Conservation (phyloP, 805 yeast genomes). For the Cyberlindnera japonica region DNA sequence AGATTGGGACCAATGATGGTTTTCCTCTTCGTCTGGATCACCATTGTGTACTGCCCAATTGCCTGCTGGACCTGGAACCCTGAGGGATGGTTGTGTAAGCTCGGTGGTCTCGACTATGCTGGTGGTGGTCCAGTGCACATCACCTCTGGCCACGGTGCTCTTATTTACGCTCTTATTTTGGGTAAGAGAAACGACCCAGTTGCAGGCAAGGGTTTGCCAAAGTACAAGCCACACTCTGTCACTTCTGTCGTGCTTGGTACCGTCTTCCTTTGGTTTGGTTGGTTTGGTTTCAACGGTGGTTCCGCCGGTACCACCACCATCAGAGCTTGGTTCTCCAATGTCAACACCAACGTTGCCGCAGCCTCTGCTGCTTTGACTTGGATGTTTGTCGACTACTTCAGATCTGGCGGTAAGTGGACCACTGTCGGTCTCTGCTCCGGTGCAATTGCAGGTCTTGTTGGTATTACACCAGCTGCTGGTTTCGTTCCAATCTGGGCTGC, state of each 20-base stretch:
- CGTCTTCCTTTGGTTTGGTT: constrained; percentile 94
- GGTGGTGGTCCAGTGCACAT: constrained; percentile 99
- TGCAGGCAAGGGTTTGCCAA: constrained; percentile 57
- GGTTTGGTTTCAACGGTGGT: constrained; percentile 99
- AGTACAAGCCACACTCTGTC: constrained; percentile 92
- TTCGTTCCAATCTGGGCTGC: constrained; percentile 90
- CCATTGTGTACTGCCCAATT: constrained; percentile 91
- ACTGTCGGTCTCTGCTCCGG: constrained; percentile 94
- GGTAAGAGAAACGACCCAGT: constrained; percentile 87
- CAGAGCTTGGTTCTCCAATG: constrained; percentile 91
- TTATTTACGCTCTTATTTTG: constrained; percentile 85
- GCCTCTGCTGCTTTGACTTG: constrained; percentile 90
- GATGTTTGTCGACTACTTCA: constrained; percentile 80
- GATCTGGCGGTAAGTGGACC: constrained; percentile 88
- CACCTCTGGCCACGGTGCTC: constrained; percentile 90
- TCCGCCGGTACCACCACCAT: constrained; percentile 91
- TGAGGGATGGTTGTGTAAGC: constrained; percentile 78
- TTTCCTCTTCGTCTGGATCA: constrained; percentile 89
- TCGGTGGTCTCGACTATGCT: constrained; percentile 93
- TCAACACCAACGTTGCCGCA: constrained; percentile 93
- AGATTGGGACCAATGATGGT: constrained; percentile 96
- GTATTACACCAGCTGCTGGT: constrained; percentile 97
- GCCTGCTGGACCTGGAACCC: constrained; percentile 99
- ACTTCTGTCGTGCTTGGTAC: constrained; percentile 90
- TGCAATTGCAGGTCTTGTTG: constrained; percentile 89